Evolutionary conservation across 2,329 filamentous ascomycete species (phyloP).

Genomic region (Sporothrix mexicana): DNA sequence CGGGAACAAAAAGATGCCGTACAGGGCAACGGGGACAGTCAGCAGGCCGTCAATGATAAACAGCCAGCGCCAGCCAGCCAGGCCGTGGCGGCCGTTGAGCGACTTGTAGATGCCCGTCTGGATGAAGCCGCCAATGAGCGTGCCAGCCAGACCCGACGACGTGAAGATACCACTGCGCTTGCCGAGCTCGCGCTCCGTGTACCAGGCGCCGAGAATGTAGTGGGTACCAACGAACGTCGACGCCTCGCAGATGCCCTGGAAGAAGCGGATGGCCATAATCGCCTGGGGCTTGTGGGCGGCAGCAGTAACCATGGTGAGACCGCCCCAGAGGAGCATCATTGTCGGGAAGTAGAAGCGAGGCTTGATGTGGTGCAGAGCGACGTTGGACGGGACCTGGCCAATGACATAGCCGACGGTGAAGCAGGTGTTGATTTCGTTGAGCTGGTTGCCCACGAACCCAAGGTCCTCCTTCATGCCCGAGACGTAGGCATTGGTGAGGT

Average conservation of each 20-base stretch:
- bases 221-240: slow-evolving; percentile 64
- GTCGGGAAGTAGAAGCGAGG: slow-evolving; percentile 68
- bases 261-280: slow-evolving; percentile 66
- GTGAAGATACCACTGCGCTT: slow-evolving; percentile 68
- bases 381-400: slow-evolving; percentile 66
- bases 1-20: slow-evolving; percentile 60
- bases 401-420: slow-evolving; percentile 56
- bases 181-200: slow-evolving; percentile 64
- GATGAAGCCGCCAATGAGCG: slow-evolving; percentile 67
- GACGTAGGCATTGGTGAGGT: slow-evolving; percentile 61
- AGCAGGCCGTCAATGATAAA: slow-evolving; percentile 61
- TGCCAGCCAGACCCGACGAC: slow-evolving; percentile 63
- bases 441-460: slow-evolving; percentile 54
- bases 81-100: slow-evolving; percentile 53
- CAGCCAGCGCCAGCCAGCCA: slow-evolving; percentile 62
- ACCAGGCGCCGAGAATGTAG: slow-evolving; percentile 67
- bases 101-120: slow-evolving; percentile 59
- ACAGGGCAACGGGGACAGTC: slow-evolving; percentile 61
- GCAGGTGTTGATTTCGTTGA: slow-evolving; percentile 60
- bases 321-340: slow-evolving; percentile 69
- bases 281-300: slow-evolving; percentile 56
- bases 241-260: slow-evolving; percentile 61
- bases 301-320: slow-evolving; percentile 66
- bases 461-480: slow-evolving; percentile 61
- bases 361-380: slow-evolving; percentile 66